Base-by-base conservation (phyloP, 192 early-diverging fungal genomes). In the Oehlia diaphana region DNA sequence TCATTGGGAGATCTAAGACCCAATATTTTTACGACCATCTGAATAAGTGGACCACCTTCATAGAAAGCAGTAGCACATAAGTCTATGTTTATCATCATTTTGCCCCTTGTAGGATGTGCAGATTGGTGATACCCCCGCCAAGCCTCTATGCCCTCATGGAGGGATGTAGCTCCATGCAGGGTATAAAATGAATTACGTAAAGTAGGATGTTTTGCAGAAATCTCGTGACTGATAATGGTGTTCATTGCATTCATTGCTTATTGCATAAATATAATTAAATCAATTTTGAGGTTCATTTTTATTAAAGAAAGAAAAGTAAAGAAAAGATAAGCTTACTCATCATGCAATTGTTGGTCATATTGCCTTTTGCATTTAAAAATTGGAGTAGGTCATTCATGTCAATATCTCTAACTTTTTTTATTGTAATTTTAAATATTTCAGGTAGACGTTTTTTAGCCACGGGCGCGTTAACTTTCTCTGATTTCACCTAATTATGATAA, bases 111-210 rank as follows among this genome's bases (percentile, higher is more conserved):
- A 0, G 16, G 95, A 9, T 93, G 88, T 50, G 96, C 89, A 37
- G 92, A 94, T 70, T 96, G 95, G 76, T 95, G 96, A 82, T 93
- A 95, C 23, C 97, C 97, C 77, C 92, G 91, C 97, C 96, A 97
- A 8, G 96, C 89, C 86, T 96, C 94, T 26, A 92, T 88, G 28
- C 96, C 95, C 63, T 94, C 92, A 8, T 1, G 0, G 80, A 83
- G 0, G 89, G 88, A 26, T 71, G 73, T 44, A 4, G 83, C 80
- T 65, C 86, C 87, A 10, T 88, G 85, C 26, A 92, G 90, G 0
- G 95, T 97, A 81, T 93, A 97, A 87, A 98, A 97, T 31, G 95
- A 97, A 2, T 95, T 88, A 23, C 93, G 92, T 72, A 96, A 91
- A 39, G 90, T 94, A 14, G 90, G 88, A 80, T 94, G 95, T 37